Conservation (phyloP, 495 filamentous ascomycete genomes). For the Neurospora sublineolata region DNA sequence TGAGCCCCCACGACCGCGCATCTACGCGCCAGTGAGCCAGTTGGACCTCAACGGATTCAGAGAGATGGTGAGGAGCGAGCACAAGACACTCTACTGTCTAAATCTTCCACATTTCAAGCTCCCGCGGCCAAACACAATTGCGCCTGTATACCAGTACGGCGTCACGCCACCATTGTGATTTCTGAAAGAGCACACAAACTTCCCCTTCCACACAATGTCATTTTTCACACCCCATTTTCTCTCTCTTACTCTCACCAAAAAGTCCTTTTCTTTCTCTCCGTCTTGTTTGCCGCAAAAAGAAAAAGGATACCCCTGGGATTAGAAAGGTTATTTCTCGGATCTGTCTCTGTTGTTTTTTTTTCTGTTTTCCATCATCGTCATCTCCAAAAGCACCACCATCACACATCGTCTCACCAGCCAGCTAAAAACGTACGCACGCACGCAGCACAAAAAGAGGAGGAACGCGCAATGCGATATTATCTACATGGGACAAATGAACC, state of each 20-base stretch:
- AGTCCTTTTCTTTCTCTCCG: not conserved
- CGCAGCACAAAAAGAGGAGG: not conserved
- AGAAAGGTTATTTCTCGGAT: not conserved
- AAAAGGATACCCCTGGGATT: not conserved
- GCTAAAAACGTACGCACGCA: not conserved
- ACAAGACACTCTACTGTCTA: not conserved
- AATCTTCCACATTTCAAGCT: not conserved
- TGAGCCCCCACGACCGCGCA: slow-evolving; percentile 1
- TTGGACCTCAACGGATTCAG: slow-evolving; percentile 1
- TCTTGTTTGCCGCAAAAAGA: not conserved
- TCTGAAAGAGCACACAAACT: not conserved
- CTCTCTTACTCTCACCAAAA: not conserved
- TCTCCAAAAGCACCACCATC: not conserved
- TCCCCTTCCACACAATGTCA: not conserved
- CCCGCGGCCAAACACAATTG: not conserved
- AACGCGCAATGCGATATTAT: not conserved
- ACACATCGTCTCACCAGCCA: not conserved
- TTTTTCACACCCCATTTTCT: not conserved
- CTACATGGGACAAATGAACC: not conserved
- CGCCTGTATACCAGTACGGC: not conserved
- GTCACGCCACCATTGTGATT: not conserved
- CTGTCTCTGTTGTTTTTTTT: not conserved
- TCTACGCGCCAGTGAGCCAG: slow-evolving; percentile 6
- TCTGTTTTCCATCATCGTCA: not conserved
- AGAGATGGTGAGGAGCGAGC: not conserved